Base-by-base conservation (phyloP, 2,329 filamentous ascomycete genomes). In the Alternaria sp. region DNA sequence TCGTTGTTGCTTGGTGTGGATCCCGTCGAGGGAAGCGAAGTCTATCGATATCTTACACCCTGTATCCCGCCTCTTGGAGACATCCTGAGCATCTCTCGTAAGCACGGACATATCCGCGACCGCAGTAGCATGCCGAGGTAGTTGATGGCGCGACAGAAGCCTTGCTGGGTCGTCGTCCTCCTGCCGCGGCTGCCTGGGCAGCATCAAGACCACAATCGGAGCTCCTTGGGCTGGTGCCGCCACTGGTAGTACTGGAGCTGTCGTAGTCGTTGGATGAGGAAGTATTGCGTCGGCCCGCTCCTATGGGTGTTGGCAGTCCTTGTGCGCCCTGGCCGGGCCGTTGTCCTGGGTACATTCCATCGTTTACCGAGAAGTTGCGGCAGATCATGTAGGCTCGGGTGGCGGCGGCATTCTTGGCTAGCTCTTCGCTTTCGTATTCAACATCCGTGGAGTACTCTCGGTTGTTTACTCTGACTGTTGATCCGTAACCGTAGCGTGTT, bases 321-420 rank as follows among this genome's bases (percentile, higher is more conserved):
- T 90, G 88, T 46, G 88, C 82, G 79, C 84, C 70, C 79, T 87
- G 77, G 79, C 86, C 79, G 75, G 86, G 83, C 78, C 86, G 68
- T 81, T 88, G 73, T 71, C 86, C 76, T 76, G 83, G 88, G 68
- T 87, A 88, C 93, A 97, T 97, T 78, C 95, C 95, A 74, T 96
- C 94, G 79, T 97, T 97, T 80, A 96, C 92, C 60, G 93, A 97
- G 83, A 97, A 97, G 86, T 97, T 97, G 69, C 94, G 91, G 85
- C 95, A 97, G 71, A 97, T 96, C 89, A 97, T 95, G 82, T 97
- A 98, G 61, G 95, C 95, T 66, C 94, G 92, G 88, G 96, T 96
- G 64, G 95, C 95, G 25, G 95, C 95, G 75, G 95, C 96, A 81
- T 98, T 94, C 77, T 94, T 92, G 50, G 95, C 95, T 69, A 97